phyloP scores from a whole-genome alignment of 345 rosid species.

The Cardiospermum halicacabum region DNA sequence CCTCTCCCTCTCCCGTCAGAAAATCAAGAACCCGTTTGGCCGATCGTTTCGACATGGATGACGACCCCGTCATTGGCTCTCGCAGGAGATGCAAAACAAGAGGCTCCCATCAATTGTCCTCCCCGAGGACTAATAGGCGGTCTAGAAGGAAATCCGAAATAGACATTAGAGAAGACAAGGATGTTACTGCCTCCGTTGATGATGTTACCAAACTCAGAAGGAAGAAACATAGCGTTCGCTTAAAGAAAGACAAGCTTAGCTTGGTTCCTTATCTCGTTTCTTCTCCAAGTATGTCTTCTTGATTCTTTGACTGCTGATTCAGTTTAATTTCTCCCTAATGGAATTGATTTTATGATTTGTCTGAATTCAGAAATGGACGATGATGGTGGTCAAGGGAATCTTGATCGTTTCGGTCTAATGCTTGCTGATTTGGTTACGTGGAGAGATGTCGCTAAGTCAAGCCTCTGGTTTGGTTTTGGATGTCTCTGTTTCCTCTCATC shows the following conservation, averaged over 20 bases:
- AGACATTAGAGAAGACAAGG: constrained; percentile 68
- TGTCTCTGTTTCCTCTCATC: constrained; percentile 74
- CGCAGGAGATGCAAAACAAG: constrained; percentile 56
- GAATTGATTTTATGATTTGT: neutral
- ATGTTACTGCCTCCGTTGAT: constrained; percentile 35
- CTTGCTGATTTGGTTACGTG: constrained; percentile 67
- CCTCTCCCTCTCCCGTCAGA: constrained; percentile 64
- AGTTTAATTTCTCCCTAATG: constrained; percentile 1
- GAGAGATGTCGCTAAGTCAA: constrained; percentile 81
- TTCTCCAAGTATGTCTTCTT: constrained; percentile 41
- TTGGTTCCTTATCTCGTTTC: constrained; percentile 37
- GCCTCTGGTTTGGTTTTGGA: constrained; percentile 89
- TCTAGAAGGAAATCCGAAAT: constrained; percentile 56
- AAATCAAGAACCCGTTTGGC: constrained; percentile 59
- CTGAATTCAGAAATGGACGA: constrained; percentile 37
- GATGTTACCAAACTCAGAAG: constrained; percentile 48
- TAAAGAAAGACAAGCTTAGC: constrained; percentile 72
- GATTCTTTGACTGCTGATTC: neutral
- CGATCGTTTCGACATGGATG: constrained; percentile 62
- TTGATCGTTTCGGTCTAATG: constrained; percentile 48
- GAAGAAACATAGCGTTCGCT: constrained; percentile 44
- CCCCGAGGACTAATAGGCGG: constrained; percentile 57
- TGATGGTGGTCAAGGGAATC: constrained; percentile 44
- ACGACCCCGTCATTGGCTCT: constrained; percentile 40
- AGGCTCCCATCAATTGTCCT: constrained; percentile 42